Conservation (phyloP, 192 early-diverging fungal genomes). For the Funneliformis geosporum region DNA sequence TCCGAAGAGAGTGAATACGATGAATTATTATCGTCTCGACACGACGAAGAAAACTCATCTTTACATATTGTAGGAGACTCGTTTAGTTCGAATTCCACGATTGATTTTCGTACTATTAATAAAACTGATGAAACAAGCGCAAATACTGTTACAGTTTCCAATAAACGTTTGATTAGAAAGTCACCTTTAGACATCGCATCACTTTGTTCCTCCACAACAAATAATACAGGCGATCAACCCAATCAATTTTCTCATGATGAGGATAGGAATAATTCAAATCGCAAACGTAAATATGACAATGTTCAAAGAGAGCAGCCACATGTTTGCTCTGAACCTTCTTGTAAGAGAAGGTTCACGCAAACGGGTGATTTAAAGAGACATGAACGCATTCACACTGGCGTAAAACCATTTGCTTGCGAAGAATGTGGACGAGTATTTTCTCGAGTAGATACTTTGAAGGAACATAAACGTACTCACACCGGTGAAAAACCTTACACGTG, state of each 20-base stretch:
- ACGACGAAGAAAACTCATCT: not conserved
- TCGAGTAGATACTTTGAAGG: conserved; percentile 74
- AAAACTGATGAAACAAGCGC: not conserved
- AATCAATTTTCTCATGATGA: too few species aligned
- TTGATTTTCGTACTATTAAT: not conserved
- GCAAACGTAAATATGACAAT: not conserved
- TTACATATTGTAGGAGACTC: too few species aligned
- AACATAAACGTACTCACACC: conserved; percentile 80
- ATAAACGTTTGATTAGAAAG: not conserved
- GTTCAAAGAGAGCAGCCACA: not conserved
- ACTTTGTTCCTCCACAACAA: not conserved
- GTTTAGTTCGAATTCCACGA: not conserved
- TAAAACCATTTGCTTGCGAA: conserved; percentile 69
- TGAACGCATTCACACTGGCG: conserved; percentile 70
- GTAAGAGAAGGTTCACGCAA: conserved; percentile 20
- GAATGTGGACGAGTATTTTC: conserved; percentile 74
- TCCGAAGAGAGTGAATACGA: not conserved
- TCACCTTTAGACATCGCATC: not conserved
- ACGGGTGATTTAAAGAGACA: conserved; percentile 76
- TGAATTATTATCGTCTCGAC: not conserved
- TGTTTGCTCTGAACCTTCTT: not conserved
- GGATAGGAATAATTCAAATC: not conserved
- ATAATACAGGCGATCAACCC: not conserved
- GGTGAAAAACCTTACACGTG: conserved; percentile 64
- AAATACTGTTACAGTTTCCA: not conserved